These are phyloP conservation scores for Colletotrichum incanum DNA, from an alignment of 2,329 filamentous ascomycete species.

Conservation along the genomic window DNA sequence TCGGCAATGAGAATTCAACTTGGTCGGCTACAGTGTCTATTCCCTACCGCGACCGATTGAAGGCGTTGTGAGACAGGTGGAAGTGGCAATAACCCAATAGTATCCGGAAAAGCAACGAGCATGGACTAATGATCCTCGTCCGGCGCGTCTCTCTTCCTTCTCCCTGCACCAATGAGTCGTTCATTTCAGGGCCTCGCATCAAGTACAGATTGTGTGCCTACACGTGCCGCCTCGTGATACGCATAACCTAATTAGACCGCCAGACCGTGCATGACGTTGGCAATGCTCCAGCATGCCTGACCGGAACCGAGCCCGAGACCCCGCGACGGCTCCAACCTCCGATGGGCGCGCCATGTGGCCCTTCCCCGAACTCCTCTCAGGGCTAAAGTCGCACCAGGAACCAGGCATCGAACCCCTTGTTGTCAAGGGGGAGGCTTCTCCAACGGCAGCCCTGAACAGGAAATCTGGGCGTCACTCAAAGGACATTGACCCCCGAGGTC, in stretches of 20 bases:
- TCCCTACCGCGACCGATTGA: not conserved
- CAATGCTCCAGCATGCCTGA: not conserved
- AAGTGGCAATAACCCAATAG: not conserved
- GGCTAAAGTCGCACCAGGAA: slow-evolving; percentile 21
- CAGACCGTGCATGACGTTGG: slow-evolving; percentile 23
- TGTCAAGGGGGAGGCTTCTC: slow-evolving; percentile 6
- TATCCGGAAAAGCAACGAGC: not conserved
- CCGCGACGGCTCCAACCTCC: slow-evolving; percentile 8
- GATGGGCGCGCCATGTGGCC: slow-evolving; percentile 11
- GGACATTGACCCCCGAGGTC: slow-evolving; percentile 21
- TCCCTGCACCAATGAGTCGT: not conserved
- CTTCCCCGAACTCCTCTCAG: slow-evolving; percentile 8
- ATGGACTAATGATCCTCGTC: not conserved
- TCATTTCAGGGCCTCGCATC: not conserved
- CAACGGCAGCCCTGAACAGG: slow-evolving; percentile 12
- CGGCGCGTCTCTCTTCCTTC: not conserved
- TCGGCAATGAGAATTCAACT: not conserved
- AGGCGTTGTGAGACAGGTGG: not conserved
- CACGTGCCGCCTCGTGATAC: slow-evolving; percentile 7
- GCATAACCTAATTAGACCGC: slow-evolving; percentile 16
- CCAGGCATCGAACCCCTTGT: slow-evolving; percentile 8
- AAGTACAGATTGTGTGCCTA: not conserved
- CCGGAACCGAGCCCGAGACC: slow-evolving; percentile 31
- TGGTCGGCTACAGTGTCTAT: not conserved
- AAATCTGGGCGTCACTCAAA: slow-evolving; percentile 2